Base-by-base conservation (phyloP, 202 grass and related monocot species). In the Schoenoplectus triqueter region DNA sequence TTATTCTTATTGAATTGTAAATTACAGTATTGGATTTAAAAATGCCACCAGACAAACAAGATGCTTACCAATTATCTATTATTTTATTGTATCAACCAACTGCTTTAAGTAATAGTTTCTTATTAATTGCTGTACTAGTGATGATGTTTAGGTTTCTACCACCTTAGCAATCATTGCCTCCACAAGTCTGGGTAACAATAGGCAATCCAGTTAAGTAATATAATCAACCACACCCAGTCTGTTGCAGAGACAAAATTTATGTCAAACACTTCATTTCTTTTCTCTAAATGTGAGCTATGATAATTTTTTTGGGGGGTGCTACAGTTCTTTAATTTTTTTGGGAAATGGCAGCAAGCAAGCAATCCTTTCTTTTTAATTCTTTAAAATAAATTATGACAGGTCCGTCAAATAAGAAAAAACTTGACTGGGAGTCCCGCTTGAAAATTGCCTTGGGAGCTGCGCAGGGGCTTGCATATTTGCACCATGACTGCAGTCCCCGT, bases 401-500 rank as follows among this genome's bases (percentile, higher is more conserved):
- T 78, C 59, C 92, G 19, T 70, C 93, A 8, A 92, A 99, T 73
- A 99, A 99, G 97, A 94, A 92, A 85, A 96, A 92, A 57, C 87
- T 99, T 10, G 93, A 96, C 67, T 99, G 97, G 97, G 90, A 91
- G 46, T 76, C 90, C 31, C 90, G 97, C 21, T 87, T 96, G 62
- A 56, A 69, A 15, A 94, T 99, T 60, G 93, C 97, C 15, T 88
- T 99, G 6, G 97, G 97, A 65, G 70, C 97, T 11, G 93, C 97
- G n/a, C 93, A 99, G 80, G 97, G 97, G 6, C 90, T 99, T 3
- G 92, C 97, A 42, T 99, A 99, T 78, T 91, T 99, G 60, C 97
- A 99, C 83, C 97, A 97, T 21, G 97, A 99, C 69, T 99, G 96
- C 80, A 95, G 91, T 73, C 96, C 92, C 0, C 84, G 93, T 7